Evolutionary conservation across 306 rosid species (phyloP), one percentile per base, ranked within the genome.

Genomic region (Rosa persica): DNA sequence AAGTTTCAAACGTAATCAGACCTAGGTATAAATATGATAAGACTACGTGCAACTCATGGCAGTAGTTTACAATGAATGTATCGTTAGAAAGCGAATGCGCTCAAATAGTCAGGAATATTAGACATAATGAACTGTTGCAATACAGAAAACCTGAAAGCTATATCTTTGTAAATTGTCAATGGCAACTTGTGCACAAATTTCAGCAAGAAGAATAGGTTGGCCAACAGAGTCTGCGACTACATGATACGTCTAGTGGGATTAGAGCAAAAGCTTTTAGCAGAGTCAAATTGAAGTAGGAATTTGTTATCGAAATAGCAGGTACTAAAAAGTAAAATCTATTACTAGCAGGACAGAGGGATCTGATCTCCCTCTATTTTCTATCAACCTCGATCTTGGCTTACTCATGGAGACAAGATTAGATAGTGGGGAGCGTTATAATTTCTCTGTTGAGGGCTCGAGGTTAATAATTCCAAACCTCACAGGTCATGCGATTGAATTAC

Each of bases 381-480:
- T 77, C 76, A 80, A 44, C 79, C 44, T 85, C 83, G 84, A 79
- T 71, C 27, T 84, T 49, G 72, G 77, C 61, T 72, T 48, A 69
- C 46, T 73, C 64, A 25, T 66, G 83, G 87, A 67, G 88, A 83
- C 89, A 88, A 74, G 67, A 77, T 67, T 78, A 55, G 74, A 74
- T 25, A 67, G 89, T 82, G 88, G 89, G 75, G 73, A 42, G 65
- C 64, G 75, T 62, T 76, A 12, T 17, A 16, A 10, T 75, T 83
- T 87, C 60, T 82, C 72, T 84, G 89, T 91, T 87, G 90, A 89
- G 92, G 88, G 92, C 97, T 93, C 97, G 93, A 93, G 97, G 86
- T 79, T 75, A 88, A 87, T 88, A 84, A 80, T 83, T 89, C 90
- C 91, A 89, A 89, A 89, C 16, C 69, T 73, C 2, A 76, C 38